Conservation (phyloP, 2,329 filamentous ascomycete species). For the Coleophoma eucalyptorum region DNA sequence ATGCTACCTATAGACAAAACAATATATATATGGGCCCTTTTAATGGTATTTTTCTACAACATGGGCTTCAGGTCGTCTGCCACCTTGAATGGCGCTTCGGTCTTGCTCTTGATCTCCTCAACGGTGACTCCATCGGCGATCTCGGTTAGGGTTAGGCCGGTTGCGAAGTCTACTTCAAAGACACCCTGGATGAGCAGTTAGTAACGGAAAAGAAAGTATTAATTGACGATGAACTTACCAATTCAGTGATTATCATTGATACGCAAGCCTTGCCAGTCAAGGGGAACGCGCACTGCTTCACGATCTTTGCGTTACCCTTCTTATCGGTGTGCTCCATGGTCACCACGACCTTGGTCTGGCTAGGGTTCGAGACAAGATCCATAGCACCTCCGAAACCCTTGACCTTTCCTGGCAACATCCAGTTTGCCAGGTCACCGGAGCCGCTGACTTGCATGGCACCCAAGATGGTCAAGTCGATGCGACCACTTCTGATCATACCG, state of each 20-base stretch:
- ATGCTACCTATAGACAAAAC: background rate
- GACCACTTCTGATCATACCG: conserved; percentile 87
- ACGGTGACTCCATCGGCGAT: conserved; percentile 86
- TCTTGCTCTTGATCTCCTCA: conserved; percentile 84
- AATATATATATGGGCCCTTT: background rate
- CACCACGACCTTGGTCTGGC: conserved; percentile 86
- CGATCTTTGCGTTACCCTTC: conserved; percentile 90
- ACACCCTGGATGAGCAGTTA: conserved; percentile 36
- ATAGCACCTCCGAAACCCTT: conserved; percentile 93
- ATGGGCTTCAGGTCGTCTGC: conserved; percentile 79
- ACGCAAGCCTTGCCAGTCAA: conserved; percentile 85
- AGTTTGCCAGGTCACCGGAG: conserved; percentile 73
- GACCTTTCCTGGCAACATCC: conserved; percentile 82
- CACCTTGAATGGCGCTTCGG: conserved; percentile 79
- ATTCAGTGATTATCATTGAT: conserved; percentile 85
- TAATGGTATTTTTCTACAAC: conserved; percentile 36
- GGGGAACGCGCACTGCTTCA: conserved; percentile 94
- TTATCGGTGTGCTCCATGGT: conserved; percentile 97
- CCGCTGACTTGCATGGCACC: conserved; percentile 79
- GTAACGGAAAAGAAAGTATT: background rate
- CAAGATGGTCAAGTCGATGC: conserved; percentile 82
- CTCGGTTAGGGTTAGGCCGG: conserved; percentile 79
- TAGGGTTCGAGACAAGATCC: conserved; percentile 87
- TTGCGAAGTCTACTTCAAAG: conserved; percentile 77
- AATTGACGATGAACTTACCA: conserved; percentile 44